Conservation (phyloP, 768 basidiomycete genomes). For the Suillus alpinus region DNA sequence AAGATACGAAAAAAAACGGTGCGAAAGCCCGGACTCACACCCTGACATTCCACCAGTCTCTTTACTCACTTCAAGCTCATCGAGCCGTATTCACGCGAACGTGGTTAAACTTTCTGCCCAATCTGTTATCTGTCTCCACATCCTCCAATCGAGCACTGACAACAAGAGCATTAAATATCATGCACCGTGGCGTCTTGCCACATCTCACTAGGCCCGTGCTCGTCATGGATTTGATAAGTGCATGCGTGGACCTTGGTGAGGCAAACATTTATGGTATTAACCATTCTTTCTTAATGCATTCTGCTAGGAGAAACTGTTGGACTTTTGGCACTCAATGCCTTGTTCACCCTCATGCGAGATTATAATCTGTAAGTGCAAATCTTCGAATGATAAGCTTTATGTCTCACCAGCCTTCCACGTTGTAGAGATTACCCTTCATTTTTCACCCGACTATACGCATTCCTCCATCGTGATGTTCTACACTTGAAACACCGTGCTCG, state of each 20-base stretch:
- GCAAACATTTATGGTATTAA: slow-evolving; percentile 1
- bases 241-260: slow-evolving; percentile 79
- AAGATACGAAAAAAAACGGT: slow-evolving; percentile 37
- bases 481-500: slow-evolving; percentile 92
- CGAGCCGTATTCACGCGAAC: slow-evolving; percentile 74
- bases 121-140: slow-evolving; percentile 41
- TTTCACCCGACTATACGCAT: slow-evolving; percentile 87
- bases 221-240: slow-evolving; percentile 90
- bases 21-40: slow-evolving; percentile 50
- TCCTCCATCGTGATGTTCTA: slow-evolving; percentile 83
- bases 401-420: slow-evolving; percentile 6
- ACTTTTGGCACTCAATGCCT: slow-evolving; percentile 84
- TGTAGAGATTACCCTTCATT: slow-evolving; percentile 92
- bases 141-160: slow-evolving; percentile 37
- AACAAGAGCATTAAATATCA: slow-evolving; percentile 64
- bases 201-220: slow-evolving; percentile 74
- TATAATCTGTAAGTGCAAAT: slow-evolving; percentile 78
- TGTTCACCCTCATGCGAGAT: slow-evolving; percentile 88
- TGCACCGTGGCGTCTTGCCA: slow-evolving; percentile 83
- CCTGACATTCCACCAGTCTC: slow-evolving; percentile 71
- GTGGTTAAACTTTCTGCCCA: slow-evolving; percentile 75
- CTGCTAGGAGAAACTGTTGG: slow-evolving; percentile 75
- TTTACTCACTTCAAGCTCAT: slow-evolving; percentile 77
- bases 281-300: slow-evolving; percentile 1
- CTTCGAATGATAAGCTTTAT: background rate